Evolutionary conservation across 192 early-diverging fungal species (phyloP).

Genomic region (Coemansia sp.): DNA sequence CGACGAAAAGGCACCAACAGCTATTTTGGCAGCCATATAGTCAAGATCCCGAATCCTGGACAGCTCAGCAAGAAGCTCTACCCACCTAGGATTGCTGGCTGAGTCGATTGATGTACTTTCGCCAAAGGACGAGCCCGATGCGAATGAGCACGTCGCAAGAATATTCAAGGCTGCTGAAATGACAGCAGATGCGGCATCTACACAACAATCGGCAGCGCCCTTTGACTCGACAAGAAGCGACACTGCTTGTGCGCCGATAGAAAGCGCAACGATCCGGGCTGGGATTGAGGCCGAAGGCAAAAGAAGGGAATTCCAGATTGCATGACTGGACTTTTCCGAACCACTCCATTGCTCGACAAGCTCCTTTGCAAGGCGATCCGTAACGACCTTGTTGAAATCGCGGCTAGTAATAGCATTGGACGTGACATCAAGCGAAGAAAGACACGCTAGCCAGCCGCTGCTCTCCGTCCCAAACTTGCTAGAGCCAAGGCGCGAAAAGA

Average conservation of each 20-base stretch:
- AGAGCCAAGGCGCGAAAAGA: conserved; percentile 12
- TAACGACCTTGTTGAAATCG: conserved; percentile 17
- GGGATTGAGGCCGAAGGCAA: background rate
- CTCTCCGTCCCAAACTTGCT: conserved; percentile 7
- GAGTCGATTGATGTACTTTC: conserved; percentile 10
- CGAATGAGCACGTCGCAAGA: background rate
- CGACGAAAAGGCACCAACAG: conserved; percentile 19
- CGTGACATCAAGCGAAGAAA: background rate
- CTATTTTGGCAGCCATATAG: conserved; percentile 3
- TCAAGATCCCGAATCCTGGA: background rate
- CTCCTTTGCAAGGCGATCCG: conserved; percentile 11
- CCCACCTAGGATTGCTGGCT: conserved; percentile 15
- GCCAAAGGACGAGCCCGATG: background rate
- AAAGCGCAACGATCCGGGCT: conserved; percentile 22
- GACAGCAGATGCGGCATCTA: conserved; percentile 13
- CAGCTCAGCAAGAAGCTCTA: conserved; percentile 17
- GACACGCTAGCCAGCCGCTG: conserved; percentile 30
- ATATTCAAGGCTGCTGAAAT: conserved; percentile 16
- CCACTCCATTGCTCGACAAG: conserved; percentile 18
- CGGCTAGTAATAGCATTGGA: background rate
- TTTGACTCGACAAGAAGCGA: conserved; percentile 13
- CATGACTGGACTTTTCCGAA: background rate
- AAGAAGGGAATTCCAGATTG: conserved; percentile 29
- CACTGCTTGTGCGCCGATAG: conserved; percentile 29
- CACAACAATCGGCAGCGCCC: background rate